A percentile compares a stretch with the other conserved stretches of the same genome.
phyloP scores from a whole-genome alignment of 192 early-diverging fungal genomes.

The Ambispora gerdemannii region DNA sequence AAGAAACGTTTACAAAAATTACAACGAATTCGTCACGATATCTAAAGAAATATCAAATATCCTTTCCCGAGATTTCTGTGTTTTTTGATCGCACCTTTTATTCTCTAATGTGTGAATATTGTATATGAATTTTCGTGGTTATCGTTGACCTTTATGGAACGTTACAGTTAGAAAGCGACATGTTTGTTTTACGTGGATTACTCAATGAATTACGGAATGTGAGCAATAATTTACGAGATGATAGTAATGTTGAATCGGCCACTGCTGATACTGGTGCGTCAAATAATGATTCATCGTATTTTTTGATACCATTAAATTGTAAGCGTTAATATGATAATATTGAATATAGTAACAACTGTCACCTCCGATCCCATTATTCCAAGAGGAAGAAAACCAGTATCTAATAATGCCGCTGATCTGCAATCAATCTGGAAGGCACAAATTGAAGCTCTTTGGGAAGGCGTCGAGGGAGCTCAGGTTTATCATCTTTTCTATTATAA shows the following conservation, averaged over 20 bases:
- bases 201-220: conserved; percentile 61
- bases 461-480: conserved; percentile 60
- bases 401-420: conserved; percentile 44
- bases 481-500: too few relatives aligned
- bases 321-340: background rate
- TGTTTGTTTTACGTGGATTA: conserved; percentile 64
- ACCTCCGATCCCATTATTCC: conserved; percentile 44
- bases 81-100: background rate
- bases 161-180: conserved; percentile 65
- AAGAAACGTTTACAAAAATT: conserved; percentile 81
- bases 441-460: conserved; percentile 56
- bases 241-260: conserved; percentile 38
- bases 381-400: conserved; percentile 20
- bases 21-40: conserved; percentile 80
- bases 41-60: conserved; percentile 76
- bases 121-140: background rate
- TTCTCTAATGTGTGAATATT: background rate
- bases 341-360: conserved; percentile 36
- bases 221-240: conserved; percentile 49
- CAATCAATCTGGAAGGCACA: conserved; percentile 54
- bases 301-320: background rate
- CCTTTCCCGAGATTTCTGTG: conserved; percentile 10
- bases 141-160: conserved; percentile 29
- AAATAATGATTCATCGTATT: background rate
- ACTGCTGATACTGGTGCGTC: conserved; percentile 32